Evolutionary conservation across 2,329 filamentous ascomycete genomes (phyloP).

Genomic region (Pleomassaria siparia): DNA sequence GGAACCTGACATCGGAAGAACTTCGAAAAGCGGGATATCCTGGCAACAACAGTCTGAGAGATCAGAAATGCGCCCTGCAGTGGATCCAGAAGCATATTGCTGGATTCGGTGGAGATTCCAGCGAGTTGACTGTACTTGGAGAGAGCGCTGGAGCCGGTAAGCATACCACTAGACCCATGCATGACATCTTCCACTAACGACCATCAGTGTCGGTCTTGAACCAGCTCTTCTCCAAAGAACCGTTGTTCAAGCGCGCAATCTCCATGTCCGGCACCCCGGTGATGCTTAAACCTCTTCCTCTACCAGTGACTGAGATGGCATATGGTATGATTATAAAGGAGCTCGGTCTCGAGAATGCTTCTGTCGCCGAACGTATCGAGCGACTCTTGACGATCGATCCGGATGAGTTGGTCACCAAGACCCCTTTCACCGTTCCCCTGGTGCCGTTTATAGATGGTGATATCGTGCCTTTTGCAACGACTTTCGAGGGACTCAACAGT

Average conservation of each 20-base stretch:
- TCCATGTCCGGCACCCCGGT: conserved; percentile 36
- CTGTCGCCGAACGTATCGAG: conserved; percentile 42
- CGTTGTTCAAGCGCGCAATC: conserved; percentile 24
- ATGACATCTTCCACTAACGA: conserved; percentile 5
- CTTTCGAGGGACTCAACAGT: conserved; percentile 11
- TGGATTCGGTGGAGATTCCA: conserved; percentile 40
- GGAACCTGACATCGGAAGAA: conserved; percentile 49
- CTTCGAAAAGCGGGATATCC: conserved; percentile 43
- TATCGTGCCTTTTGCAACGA: conserved; percentile 30
- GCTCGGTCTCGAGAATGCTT: conserved; percentile 39
- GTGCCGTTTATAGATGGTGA: conserved; percentile 47
- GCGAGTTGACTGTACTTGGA: conserved; percentile 43
- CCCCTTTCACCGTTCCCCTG: conserved; percentile 38
- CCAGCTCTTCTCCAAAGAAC: conserved; percentile 20
- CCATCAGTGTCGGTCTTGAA: conserved; percentile 16
- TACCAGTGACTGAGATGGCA: conserved; percentile 40
- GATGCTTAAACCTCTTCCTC: conserved; percentile 42
- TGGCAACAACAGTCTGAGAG: conserved; percentile 31
- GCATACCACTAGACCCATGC: conserved; percentile 5
- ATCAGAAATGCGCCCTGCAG: conserved; percentile 38
- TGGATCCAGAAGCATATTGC: conserved; percentile 41
- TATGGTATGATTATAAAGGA: conserved; percentile 44
- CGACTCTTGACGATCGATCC: conserved; percentile 40
- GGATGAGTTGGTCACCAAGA: conserved; percentile 41
- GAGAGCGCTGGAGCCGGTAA: conserved; percentile 50